Base-by-base conservation (phyloP, 805 yeast genomes). In the Starmerella gropengiesseri region DNA sequence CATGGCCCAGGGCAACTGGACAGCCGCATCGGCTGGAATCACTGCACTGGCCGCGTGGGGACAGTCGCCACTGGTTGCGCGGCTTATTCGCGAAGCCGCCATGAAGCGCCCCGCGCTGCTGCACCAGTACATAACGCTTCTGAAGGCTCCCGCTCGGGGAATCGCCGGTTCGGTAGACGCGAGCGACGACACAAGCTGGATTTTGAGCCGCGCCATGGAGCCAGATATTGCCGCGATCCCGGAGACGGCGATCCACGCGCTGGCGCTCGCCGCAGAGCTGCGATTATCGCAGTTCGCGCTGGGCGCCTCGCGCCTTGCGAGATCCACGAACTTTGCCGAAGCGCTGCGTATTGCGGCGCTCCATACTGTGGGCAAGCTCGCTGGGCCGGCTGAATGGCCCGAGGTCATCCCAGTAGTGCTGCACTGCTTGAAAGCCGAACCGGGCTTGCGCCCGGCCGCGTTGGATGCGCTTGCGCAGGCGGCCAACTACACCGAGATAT, bases 21-120 rank as follows among this genome's bases (percentile, higher is more conserved):
- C 11, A 4, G 40, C 44, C 3, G 44, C 26, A 2, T 9, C 17
- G 8, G 35, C 44, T 7, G 40, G 40, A 16, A 21, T 35, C 12
- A 13, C 19, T 8, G 18, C 30, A 31, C n/a, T 41, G 22, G 40
- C 36, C 3, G n/a, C 23, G 9, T 6, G 25, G 12, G 18, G n/a
- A 12, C 6, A 5, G 3, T 25, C 18, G 25, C 16, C 31, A 5
- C 16, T 19, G 8, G 31, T n/a, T 4, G 31, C 39, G 8, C 31
- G 23, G 14, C 12, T 26, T 5, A 20, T 36, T 9, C 30, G 25
- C 9, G 31, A 18, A n/a, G 39, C 39, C 16, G 31, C 25, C 9
- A n/a, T 17, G 23, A 17, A 27, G 39, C 39, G 39, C 22, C 39
- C 39, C 5, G 31, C 31, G 16, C 39, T 36, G 25, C 23, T 36